Conservation (phyloP, 2,329 filamentous ascomycete genomes). For the Fusarium gaditjirri region DNA sequence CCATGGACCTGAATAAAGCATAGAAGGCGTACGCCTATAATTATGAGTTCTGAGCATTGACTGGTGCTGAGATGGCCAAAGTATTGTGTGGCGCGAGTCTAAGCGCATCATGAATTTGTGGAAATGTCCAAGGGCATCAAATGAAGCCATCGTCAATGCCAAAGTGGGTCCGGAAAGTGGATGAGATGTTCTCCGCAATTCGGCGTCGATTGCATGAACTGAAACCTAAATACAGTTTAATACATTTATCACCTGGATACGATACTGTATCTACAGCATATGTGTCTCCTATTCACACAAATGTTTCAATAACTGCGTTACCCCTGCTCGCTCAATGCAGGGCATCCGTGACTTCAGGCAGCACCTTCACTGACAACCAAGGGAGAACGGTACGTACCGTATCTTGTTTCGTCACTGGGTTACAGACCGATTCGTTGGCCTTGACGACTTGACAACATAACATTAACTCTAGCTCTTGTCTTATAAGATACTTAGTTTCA, state of each 20-base stretch:
- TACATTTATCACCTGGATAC: not conserved
- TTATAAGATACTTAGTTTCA: not conserved
- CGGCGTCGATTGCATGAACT: constrained; percentile 31
- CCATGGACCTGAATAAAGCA: constrained; percentile 17
- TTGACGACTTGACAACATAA: constrained; percentile 29
- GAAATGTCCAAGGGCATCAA: not conserved
- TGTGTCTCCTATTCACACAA: not conserved
- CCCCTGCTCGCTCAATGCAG: constrained; percentile 10
- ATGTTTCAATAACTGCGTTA: not conserved
- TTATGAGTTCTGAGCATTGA: not conserved
- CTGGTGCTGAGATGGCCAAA: too few species aligned
- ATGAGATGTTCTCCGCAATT: constrained; percentile 26
- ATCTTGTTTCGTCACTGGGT: constrained; percentile 2
- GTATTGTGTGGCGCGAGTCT: not conserved
- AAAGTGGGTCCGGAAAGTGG: constrained; percentile 9
- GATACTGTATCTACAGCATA: not conserved
- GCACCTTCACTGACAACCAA: not conserved
- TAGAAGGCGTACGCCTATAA: constrained; percentile 29
- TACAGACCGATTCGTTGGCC: constrained; percentile 26
- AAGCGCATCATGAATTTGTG: not conserved
- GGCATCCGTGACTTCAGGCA: constrained; percentile 21
- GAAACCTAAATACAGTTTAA: not conserved
- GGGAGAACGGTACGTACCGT: constrained; percentile 28
- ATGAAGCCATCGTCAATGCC: constrained; percentile 7
- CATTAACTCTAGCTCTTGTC: constrained; percentile 1